Evolutionary conservation across 2,329 filamentous ascomycete species (phyloP).

Genomic region (Simplicillium aogashimaense): DNA sequence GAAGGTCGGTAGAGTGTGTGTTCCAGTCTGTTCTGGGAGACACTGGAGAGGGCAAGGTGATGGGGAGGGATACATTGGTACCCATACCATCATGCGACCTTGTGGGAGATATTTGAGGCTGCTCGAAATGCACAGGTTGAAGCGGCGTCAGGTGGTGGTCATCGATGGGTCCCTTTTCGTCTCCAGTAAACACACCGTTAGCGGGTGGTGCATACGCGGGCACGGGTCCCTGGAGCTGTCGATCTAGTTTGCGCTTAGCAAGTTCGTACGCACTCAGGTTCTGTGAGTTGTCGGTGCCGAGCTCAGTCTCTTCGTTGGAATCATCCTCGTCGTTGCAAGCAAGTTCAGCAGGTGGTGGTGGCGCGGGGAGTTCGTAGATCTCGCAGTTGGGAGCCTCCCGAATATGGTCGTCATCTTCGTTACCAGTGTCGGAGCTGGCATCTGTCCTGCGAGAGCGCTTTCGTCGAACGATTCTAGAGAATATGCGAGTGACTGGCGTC

Average conservation of each 20-base stretch:
- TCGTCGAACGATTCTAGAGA: conserved; percentile 30
- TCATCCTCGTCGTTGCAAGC: conserved; percentile 29
- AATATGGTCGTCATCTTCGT: conserved; percentile 16
- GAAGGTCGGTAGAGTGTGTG: conserved; percentile 24
- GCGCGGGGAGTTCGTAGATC: conserved; percentile 41
- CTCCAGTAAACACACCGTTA: conserved; percentile 13
- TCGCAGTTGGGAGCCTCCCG: conserved; percentile 31
- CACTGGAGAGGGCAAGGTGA: conserved; percentile 36
- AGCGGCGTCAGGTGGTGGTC: conserved; percentile 10
- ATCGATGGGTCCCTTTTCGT: conserved; percentile 19
- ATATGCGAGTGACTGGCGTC: conserved; percentile 15
- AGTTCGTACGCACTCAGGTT: conserved; percentile 38
- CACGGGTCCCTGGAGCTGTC: conserved; percentile 38
- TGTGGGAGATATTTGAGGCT: conserved; percentile 9
- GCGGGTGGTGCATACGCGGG: conserved; percentile 37
- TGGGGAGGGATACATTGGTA: conserved; percentile 23
- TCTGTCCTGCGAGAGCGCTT: conserved; percentile 18
- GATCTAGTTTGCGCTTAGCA: conserved; percentile 38
- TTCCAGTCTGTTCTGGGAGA: conserved; percentile 35
- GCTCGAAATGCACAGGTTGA: conserved; percentile 3
- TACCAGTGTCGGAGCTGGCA: conserved; percentile 6
- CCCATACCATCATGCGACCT: conserved; percentile 12
- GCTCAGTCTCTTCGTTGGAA: conserved; percentile 27
- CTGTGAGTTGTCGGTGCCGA: conserved; percentile 28
- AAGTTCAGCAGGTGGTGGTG: conserved; percentile 36